Evolutionary conservation across 192 early-diverging fungal genomes (phyloP), one percentile per base, ranked within the genome.

Genomic region (Chytriomyces hyalinus): DNA sequence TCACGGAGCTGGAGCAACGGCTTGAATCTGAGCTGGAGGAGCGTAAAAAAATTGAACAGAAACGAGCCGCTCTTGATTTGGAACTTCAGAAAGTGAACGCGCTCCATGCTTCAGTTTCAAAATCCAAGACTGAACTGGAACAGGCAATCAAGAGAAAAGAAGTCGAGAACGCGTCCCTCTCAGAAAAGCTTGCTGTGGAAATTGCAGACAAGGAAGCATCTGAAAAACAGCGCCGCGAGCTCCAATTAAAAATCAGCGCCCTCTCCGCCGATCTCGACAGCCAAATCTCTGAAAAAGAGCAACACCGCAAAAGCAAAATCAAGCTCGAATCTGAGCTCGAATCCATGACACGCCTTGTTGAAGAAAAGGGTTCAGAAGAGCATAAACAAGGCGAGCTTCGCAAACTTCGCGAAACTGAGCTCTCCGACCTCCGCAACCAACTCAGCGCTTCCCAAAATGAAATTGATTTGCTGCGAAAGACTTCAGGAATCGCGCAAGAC

Each of bases 321-420:
- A 84, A 83, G 80, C 62, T 85, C 7, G 85, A 89, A 71, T 71
- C 78, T 47, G 84, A 86, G 50, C 73, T 89, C 10, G 84, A 82
- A 48, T 71, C 76, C 17, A 60, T 87, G 57, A 69, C 75, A 8
- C 78, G 80, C 15, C 70, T 89, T 9, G 78, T 87, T 50, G 81
- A 89, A 73, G 82, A 87, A 50, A 88, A 89, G 63, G 87, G 83
- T 15, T 85, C 78, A 4, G 84, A 89, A 70, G 84, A 85, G 76
- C 84, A 73, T 70, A 87, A 89, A 61, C 87, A 88, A 73, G 68
- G 68, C 13, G 89, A 90, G 63, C 59, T 90, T 20, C 81, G 86
- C 15, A 67, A 80, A 46, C 72, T 90, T 44, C 84, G 89, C 45
- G 89, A 90, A 63, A 24, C 82, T n/a, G 89, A 90, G 78, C 78